Base-by-base conservation (phyloP, 768 basidiomycete genomes). In the Boletus rex-veris region DNA sequence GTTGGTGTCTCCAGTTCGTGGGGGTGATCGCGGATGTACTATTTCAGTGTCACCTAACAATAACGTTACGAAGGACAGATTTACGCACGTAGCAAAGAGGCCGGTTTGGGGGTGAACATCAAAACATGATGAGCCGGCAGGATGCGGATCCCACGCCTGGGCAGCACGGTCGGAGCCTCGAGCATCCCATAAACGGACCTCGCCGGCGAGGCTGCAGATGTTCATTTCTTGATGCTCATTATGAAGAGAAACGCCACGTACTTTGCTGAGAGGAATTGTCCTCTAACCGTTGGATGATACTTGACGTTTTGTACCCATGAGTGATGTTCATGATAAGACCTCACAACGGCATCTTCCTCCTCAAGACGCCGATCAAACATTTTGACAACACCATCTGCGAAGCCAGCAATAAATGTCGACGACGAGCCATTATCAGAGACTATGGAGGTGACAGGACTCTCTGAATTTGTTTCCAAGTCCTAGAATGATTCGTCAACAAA, bases 261-360 rank as follows among this genome's bases (percentile, higher is more conserved):
- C 95, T 90, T 88, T 18, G 89, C 94, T 12, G 93, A 92, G 9
- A 98, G 69, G 62, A 97, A 80, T 58, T 93, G 89, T 6, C 78
- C 77, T 26, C 77, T 73, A 18, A 80, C 72, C 6, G 77, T 82
- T 2, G 90, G 83, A 70, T 96, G 89, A 79, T 92, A 88, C 55
- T 85, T 83, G 30, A 91, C 92, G 60, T 88, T 94, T 68, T 92
- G 91, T 7, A 98, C 83, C 93, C 94, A 98, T 10, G 89, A 82
- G 69, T 96, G 95, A 46, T 81, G 79, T 30, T 84, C 82, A 38
- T 78, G 73, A 65, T 90, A 95, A 3, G 82, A 82, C 46, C 88
- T 77, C 16, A 97, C 83, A 16, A 96, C 85, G 5, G 91, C 84
- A 52, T 92, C 85, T 8, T 92, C 86, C 48, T 87, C 85, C 57